Evolutionary conservation across 768 basidiomycete species (phyloP), one percentile per base, ranked within the genome.

Genomic region (Chiua virens): DNA sequence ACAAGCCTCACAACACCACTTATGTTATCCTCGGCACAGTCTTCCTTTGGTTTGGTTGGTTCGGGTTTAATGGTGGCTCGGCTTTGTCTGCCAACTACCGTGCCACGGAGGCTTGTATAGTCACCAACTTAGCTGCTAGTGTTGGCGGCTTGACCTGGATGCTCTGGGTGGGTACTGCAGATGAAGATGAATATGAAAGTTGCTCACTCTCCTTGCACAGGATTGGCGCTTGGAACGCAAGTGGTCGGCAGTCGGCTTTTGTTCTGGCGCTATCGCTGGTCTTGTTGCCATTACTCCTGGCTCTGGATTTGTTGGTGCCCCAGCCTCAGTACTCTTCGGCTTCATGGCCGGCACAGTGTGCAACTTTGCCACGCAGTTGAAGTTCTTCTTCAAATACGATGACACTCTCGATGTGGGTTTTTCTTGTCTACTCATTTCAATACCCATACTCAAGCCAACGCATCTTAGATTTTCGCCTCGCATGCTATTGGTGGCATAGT

Each of bases 321-420:
- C 90, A 17, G 93, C 96, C 18, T 76, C 92, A 3, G 85, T 96
- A 5, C 75, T 86, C 1, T 95, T 92, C 64, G 96, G 96, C 36
- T 78, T 95, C 57, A 73, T 91, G 61, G 89, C 86, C 0, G 90
- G 90, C 17, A 88, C 86, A 0, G 58, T 85, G 3, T 97, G 92
- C 75, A 98, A 98, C 72, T 92, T 92, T 68, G 90, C 92, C n/a
- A 98, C 96, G 4, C 87, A 96, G 60, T 79, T 98, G 65, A 98
- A 98, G 73, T 92, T 89, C 67, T 43, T 89, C 25, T 73, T 84
- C 56, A 75, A 77, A 27, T 90, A 84, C 58, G 90, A 92, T 53
- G 90, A 92, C 64, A 79, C 87, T 14, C 80, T 92, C 17, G 90
- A 92, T 78, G 86, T 88, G 45, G 43, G 83, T 54, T 7, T 32